A percentile compares a stretch with the other conserved stretches of the same genome.
These are phyloP conservation scores for Paracoccidioides brasiliensis DNA, from an alignment of 2,329 filamentous ascomycete species.

Conservation along the genomic window DNA sequence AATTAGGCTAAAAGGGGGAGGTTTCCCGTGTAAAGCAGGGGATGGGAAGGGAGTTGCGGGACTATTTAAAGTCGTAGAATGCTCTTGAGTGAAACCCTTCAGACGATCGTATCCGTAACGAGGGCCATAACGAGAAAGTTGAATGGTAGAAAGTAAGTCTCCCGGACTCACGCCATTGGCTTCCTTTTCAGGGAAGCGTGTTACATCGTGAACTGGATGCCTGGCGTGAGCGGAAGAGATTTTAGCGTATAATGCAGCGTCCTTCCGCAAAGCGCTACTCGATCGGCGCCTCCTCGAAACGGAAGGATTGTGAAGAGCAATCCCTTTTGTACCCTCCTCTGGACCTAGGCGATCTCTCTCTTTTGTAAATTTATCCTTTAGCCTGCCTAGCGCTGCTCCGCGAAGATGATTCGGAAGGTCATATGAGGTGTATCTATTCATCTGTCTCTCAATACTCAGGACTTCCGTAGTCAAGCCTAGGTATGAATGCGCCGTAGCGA, in stretches of 20 bases:
- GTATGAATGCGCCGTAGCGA: slow-evolving; percentile 89
- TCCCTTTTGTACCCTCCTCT: slow-evolving; percentile 79
- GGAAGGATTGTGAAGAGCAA: slow-evolving; percentile 77
- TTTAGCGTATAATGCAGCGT: slow-evolving; percentile 59
- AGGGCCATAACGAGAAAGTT: slow-evolving; percentile 50
- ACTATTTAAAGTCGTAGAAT: slow-evolving; percentile 1
- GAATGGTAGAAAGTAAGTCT: slow-evolving; percentile 67
- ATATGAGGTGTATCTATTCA: slow-evolving; percentile 84
- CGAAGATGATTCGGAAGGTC: slow-evolving; percentile 84
- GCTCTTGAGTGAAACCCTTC: slow-evolving; percentile 5
- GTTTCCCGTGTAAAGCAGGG: not conserved
- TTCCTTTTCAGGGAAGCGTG: slow-evolving; percentile 20
- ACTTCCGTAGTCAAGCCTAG: slow-evolving; percentile 86
- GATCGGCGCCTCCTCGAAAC: slow-evolving; percentile 55
- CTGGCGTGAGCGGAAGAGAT: slow-evolving; percentile 35
- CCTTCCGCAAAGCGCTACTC: slow-evolving; percentile 62
- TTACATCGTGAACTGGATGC: slow-evolving; percentile 13
- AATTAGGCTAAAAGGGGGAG: slow-evolving; percentile 13
- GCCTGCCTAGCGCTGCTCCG: slow-evolving; percentile 63
- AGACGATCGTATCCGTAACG: slow-evolving; percentile 25
- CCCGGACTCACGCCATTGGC: slow-evolving; percentile 50
- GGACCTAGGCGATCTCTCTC: slow-evolving; percentile 71
- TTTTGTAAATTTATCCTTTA: slow-evolving; percentile 84
- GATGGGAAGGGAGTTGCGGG: not conserved
- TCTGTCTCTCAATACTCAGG: slow-evolving; percentile 78